Evolutionary conservation across 208 protist genomes (phyloP), one percentile per base, ranked within the genome.

Genomic region (Crithidia sp.): DNA sequence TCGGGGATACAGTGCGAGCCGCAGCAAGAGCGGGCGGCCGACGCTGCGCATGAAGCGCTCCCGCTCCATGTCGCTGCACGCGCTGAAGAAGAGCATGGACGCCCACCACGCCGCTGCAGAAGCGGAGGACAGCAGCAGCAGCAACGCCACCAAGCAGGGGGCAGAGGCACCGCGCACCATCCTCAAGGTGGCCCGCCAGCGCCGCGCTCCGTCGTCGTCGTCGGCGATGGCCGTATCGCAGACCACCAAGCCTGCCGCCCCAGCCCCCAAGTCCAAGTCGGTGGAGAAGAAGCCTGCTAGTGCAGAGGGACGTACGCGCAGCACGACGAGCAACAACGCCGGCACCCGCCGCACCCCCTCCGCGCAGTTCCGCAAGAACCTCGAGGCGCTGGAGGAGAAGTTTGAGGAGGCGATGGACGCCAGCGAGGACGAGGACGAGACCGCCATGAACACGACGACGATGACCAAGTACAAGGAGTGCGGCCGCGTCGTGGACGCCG

Each of bases 391-490:
- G 65, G 87, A 94, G 74, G 65, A 72, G 60, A 79, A 81, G 76
- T 83, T 93, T 44, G 77, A 77, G 10, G 79, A 86, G n/a, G 84
- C 89, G 6, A 68, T 92, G 61, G 89, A 88, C 67, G 81, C 76
- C 16, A 88, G 82, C 59, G 92, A 95, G 81, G 83, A 91, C 39
- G 79, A 91, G 60, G 76, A 78, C 16, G 84, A 92, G 68, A 95
- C 88, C n/a, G 80, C 96, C 57, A 77, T 76, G 57, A 87, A 92
- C 64, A 76, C 93, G 40, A 90, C 95, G 12, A 98, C 99, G 19
- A 92, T 99, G 67, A 97, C 92, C 73, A 99, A 98, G 85, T 99
- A 99, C 83, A 97, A 94, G 67, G 78, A 84, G 36, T 95, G 90
- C 43, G 96, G 93, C 28, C 74, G 88, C 37, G 92, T 98, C 47